phyloP scores from a whole-genome alignment of 345 rosid species.

The Citrus unshiu region DNA sequence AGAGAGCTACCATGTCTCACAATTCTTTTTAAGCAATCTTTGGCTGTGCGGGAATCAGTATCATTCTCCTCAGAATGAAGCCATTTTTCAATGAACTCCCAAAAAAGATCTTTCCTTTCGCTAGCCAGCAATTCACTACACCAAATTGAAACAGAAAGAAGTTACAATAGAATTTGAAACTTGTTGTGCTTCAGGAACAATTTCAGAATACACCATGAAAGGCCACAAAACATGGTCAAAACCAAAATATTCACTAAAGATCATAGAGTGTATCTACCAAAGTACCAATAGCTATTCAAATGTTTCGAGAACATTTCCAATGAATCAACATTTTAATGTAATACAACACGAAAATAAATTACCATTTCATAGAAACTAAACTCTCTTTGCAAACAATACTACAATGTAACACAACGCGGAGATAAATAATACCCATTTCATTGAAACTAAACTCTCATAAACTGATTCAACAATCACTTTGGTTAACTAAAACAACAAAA shows the following conservation, averaged over 20 bases:
- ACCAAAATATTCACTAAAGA: background rate
- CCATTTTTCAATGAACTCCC: constrained; percentile 88
- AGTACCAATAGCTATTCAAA: background rate
- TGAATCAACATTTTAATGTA: background rate
- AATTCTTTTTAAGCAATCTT: constrained; percentile 70
- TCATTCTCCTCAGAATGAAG: constrained; percentile 42
- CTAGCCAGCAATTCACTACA: constrained; percentile 78
- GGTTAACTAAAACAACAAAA: background rate
- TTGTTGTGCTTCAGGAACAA: background rate
- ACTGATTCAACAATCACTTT: background rate
- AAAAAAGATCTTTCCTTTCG: constrained; percentile 72
- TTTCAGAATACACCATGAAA: background rate
- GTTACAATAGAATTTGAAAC: background rate
- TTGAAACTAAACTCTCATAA: background rate
- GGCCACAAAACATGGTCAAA: background rate
- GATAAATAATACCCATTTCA: background rate
- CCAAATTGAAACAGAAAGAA: background rate
- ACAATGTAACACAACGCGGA: background rate
- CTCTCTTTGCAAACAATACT: background rate
- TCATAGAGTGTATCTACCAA: background rate
- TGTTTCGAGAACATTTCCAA: background rate
- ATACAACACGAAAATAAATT: background rate
- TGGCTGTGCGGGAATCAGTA: constrained; percentile 59
- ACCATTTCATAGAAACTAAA: background rate
- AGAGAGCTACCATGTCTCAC: constrained; percentile 43